Conservation (phyloP, 1,139 yeast species). For the Pichia sp. region DNA sequence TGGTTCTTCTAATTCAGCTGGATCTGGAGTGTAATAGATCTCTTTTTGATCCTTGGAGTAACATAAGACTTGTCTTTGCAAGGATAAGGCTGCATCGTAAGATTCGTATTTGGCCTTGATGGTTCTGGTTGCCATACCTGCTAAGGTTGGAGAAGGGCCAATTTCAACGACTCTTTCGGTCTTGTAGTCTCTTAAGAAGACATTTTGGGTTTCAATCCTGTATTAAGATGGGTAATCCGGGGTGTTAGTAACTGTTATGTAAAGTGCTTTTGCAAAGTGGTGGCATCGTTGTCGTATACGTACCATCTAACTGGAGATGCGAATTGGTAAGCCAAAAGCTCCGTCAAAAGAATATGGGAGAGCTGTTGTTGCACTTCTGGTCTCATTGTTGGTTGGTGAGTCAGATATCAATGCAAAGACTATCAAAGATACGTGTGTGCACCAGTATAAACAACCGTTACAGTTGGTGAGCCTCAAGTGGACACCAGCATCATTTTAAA, state of each 20-base stretch:
- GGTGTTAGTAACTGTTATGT: constrained; percentile 10
- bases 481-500: too few relatives aligned
- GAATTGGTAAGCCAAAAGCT: constrained; percentile 94
- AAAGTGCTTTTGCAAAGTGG: too few relatives aligned
- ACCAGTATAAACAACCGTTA: neutral
- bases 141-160: constrained; percentile 97
- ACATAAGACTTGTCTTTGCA: constrained; percentile 94
- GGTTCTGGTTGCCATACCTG: constrained; percentile 98
- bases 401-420: too few relatives aligned
- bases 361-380: constrained; percentile 98
- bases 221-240: neutral
- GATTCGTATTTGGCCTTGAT: constrained; percentile 94
- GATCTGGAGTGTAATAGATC: constrained; percentile 92
- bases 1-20: constrained; percentile 45
- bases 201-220: constrained; percentile 94
- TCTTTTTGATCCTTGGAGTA: constrained; percentile 95
- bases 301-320: constrained; percentile 99
- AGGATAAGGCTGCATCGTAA: constrained; percentile 92
- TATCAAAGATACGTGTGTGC: too few relatives aligned
- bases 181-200: constrained; percentile 85
- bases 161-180: constrained; percentile 97
- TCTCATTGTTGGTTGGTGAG: constrained; percentile 46
- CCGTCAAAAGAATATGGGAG: constrained; percentile 90
- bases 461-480: too few relatives aligned
- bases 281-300: constrained; percentile 11